phyloP scores from a whole-genome alignment of 306 rosid species.

The Canavalia ensiformis region DNA sequence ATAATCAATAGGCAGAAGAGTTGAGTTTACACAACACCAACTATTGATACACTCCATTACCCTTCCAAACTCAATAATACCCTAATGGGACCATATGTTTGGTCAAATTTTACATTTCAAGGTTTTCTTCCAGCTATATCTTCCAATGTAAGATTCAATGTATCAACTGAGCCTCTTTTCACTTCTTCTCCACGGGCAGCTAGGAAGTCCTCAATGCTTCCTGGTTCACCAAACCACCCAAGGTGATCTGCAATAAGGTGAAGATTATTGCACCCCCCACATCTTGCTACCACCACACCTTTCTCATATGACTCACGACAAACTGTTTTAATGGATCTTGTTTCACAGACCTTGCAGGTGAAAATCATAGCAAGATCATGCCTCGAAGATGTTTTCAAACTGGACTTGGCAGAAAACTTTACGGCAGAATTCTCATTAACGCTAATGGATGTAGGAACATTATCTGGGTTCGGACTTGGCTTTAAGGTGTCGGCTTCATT shows the following conservation, averaged over 20 bases:
- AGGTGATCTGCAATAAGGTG: constrained; percentile 90
- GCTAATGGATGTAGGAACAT: constrained; percentile 45
- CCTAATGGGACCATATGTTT: constrained; percentile 27
- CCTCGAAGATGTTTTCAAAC: constrained; percentile 77
- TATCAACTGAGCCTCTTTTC: constrained; percentile 69
- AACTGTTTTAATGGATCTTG: constrained; percentile 81
- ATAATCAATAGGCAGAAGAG: constrained; percentile 16
- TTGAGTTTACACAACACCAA: constrained; percentile 8
- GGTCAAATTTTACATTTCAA: constrained; percentile 33
- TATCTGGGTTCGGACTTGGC: constrained; percentile 35
- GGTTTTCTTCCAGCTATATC: constrained; percentile 76
- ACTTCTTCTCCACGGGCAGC: constrained; percentile 93
- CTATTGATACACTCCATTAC: constrained; percentile 1
- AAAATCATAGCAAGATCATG: constrained; percentile 93
- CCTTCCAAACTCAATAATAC: constrained; percentile 18
- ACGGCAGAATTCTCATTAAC: constrained; percentile 43
- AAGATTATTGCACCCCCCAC: constrained; percentile 81
- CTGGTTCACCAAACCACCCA: constrained; percentile 89
- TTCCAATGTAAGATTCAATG: constrained; percentile 77
- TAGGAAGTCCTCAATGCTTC: constrained; percentile 77
- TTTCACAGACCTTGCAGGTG: constrained; percentile 94
- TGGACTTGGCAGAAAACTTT: constrained; percentile 60
- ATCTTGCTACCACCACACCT: constrained; percentile 89
- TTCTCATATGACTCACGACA: constrained; percentile 86
- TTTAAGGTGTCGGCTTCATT: constrained; percentile 45